Evolutionary conservation across 2,329 filamentous ascomycete genomes (phyloP).

Genomic region (Diplodia corticola): DNA sequence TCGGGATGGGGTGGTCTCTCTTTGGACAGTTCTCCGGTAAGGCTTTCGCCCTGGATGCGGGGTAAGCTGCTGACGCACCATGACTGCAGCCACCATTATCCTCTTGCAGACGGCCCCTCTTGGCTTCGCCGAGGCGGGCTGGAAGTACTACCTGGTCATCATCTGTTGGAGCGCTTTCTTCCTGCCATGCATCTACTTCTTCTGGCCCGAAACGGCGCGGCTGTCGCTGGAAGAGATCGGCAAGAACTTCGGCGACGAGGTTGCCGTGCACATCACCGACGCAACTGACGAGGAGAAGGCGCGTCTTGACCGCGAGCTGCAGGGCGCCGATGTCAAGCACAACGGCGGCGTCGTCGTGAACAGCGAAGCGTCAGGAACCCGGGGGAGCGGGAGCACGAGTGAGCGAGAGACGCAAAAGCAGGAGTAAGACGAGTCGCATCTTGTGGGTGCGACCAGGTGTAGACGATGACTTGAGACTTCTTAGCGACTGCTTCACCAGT

Average conservation of each 20-base stretch:
- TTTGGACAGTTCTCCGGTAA: slow-evolving; percentile 41
- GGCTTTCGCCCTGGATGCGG: neutral
- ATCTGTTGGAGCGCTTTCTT: slow-evolving; percentile 38
- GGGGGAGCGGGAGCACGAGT: neutral
- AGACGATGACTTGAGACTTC: neutral
- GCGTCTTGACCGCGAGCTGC: slow-evolving; percentile 23
- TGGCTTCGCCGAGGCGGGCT: slow-evolving; percentile 43
- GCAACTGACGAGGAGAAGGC: slow-evolving; percentile 24
- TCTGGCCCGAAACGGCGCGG: slow-evolving; percentile 35
- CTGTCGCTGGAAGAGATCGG: slow-evolving; percentile 50
- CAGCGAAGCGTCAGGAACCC: neutral
- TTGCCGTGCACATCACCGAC: slow-evolving; percentile 26
- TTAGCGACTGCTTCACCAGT: neutral
- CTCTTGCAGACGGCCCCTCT: slow-evolving; percentile 45
- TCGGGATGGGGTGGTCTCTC: slow-evolving; percentile 54
- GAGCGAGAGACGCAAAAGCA: neutral
- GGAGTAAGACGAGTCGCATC: neutral
- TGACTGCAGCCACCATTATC: slow-evolving; percentile 37
- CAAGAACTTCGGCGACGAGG: slow-evolving; percentile 52
- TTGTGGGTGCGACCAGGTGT: too few species aligned
- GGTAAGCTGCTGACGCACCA: neutral
- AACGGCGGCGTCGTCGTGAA: slow-evolving; percentile 4
- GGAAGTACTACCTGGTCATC: slow-evolving; percentile 53
- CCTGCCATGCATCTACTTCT: slow-evolving; percentile 47
- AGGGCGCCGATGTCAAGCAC: slow-evolving; percentile 14